Base-by-base conservation (phyloP, 305 asterid species). In the Fraxinus platypoda region DNA sequence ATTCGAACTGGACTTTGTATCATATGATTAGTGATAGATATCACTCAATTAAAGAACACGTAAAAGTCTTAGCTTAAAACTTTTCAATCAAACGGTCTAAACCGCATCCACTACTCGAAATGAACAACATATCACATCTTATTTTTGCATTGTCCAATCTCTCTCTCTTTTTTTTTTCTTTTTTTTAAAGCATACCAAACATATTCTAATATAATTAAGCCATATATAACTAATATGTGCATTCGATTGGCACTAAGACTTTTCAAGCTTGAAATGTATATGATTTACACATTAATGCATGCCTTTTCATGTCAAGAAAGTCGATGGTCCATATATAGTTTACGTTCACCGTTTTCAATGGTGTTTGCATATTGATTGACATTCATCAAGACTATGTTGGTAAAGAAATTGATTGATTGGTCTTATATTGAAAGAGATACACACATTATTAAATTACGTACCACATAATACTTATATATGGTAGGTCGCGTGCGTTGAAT, bases 311-410 rank as follows among this genome's bases (percentile, higher is more conserved):
- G 74, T 73, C 68, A 76, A 46, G 37, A 31, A 75, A 38, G 74
- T 82, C 23, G 28, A 49, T 81, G 83, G 87, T 46, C 75, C 8
- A 46, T 15, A 23, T 33, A 41, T 74, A 34, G 68, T 66, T 31
- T 73, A 81, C 85, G 85, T 80, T 74, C 78, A 33, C 35, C 74
- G 26, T 30, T 81, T 68, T 1, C 21, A 38, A 8, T 68, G 88
- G 87, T 83, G 88, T 76, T 72, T 80, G 62, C 79, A 41, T 75
- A 64, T 59, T 0, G 35, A 75, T 57, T 3, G 79, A 79, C 80
- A 33, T 62, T 64, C 64, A 62, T 77, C 11, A 35, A 43, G 38
- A 4, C 28, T 21, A 57, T 77, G 81, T 78, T 76, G 62, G 52
- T 74, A 68, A 68, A 30, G 19, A 68, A 68, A 68, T 68, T 12